Base-by-base conservation (phyloP, 768 basidiomycete species). In the Hypsizygus marmoreus region DNA sequence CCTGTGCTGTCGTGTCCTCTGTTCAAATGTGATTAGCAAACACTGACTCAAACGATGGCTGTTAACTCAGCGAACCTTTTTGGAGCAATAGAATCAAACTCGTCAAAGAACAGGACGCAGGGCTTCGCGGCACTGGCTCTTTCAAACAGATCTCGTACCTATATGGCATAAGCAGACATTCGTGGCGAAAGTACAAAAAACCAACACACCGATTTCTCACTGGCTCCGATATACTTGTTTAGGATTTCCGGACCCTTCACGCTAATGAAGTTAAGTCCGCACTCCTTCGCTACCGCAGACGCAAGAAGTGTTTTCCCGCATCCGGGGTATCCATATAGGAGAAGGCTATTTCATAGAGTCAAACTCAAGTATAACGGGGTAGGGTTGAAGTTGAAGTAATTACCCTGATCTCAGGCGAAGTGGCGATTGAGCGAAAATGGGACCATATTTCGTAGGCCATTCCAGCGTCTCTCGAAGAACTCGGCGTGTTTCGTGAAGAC, bases 1-100 rank as follows among this genome's bases (percentile, higher is more conserved):
- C 97, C 97, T 0, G 97, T 99, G 49, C 91, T 94, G 59, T 99
- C 97, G 59, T 99, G 97, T 1, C 97, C 97, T 79, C 97, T 97
- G 44, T 24, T 60, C 31, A 40, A 9, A 37, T 28, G 36, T 5
- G 13, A 24, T 40, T 20, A 43, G 42, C 32, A 36, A 19, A 14
- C 16, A 12, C 19, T 37, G 28, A 16, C 8, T n/a, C n/a, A n/a
- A n/a, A n/a, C n/a, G 11, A 26, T 6, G n/a, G 37, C 23, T 16
- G n/a, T 5, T 29, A 37, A 1, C 12, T 22, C 28, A 10, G 60
- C 67, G 12, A 42, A 88, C 95, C 95, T 78, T 61, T 97, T 97
- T 0, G 97, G 95, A 12, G 97, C 97, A 43, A 99, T 97, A 2
- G 94, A 92, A 61, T 99, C 97, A 58, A 99, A 99, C 67, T 99